Base-by-base conservation (phyloP, 371 early-diverging fungal species). In the Rhizopus delemar region DNA sequence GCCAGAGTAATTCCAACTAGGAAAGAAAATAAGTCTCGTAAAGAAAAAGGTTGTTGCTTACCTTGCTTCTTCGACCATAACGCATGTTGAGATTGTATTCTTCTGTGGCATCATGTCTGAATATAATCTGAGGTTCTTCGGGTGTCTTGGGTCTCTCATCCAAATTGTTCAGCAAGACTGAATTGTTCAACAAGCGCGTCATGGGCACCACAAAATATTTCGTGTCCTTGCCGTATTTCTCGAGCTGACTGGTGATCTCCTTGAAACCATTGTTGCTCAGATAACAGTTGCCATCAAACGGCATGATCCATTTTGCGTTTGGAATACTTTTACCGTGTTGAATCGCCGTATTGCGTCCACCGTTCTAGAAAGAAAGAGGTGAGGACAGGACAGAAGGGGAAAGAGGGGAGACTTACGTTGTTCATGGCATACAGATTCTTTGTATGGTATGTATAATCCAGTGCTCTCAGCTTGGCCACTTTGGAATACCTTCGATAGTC, bases 391-490 rank as follows among this genome's bases (percentile, higher is more conserved):
- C 6, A 35, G 16, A 31, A 35, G 33, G 16, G 49, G 53, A 13
- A 49, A 43, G 11, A 8, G 33, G 22, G 22, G 22, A 2, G 22
- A 65, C 82, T 78, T 80, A 85, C 87, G 65, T 89, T 89, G 57
- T 89, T 88, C 88, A 89, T 89, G 33, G 85, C 88, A 69, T 89
- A 89, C 41, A 81, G 49, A 53, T 89, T 89, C 73, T 89, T 89
- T 58, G 78, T 78, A 65, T 85, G 84, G 60, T 88, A 88, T 29
- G 87, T 84, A 59, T 81, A 86, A 56, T 89, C 89, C 51, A 85
- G 59, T 0, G 82, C 80, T 46, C 85, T 68, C 39, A 86, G 65
- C 62, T 86, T 87, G 35, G 84, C 79, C 6, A 85, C 84, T 52
- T 84, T 85, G 33, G 85, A 77, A 51, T 77, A 85, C 8, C 80